Conservation (phyloP, 495 filamentous ascomycete species). For the Beverwykella pulmonaria region DNA sequence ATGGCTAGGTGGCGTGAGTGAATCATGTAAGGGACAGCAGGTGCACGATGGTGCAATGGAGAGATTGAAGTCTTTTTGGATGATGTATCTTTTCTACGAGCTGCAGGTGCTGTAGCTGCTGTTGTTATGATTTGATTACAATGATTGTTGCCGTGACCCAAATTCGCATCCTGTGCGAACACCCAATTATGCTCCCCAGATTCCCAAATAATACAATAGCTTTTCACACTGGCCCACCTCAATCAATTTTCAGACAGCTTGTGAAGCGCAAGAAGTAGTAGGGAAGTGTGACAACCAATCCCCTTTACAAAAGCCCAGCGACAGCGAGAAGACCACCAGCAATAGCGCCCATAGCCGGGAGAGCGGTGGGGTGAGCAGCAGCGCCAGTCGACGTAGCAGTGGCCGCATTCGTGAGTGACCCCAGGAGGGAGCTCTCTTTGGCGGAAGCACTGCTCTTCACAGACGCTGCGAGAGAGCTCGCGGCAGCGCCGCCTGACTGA, state of each 20-base stretch:
- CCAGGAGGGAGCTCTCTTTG: neutral
- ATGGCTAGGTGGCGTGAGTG: too few relatives aligned
- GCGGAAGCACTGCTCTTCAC: neutral
- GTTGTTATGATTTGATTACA: too few relatives aligned
- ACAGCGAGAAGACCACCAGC: slow-evolving; percentile 21
- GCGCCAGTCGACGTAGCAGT: neutral
- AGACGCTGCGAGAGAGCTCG: neutral
- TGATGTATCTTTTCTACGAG: too few relatives aligned
- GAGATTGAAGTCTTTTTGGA: too few relatives aligned
- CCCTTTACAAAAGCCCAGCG: slow-evolving; percentile 31
- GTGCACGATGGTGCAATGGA: neutral
- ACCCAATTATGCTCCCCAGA: too few relatives aligned
- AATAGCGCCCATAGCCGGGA: slow-evolving; percentile 21
- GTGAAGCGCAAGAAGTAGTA: neutral
- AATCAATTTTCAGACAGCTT: too few relatives aligned
- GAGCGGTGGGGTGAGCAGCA: slow-evolving; percentile 12
- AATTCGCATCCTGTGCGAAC: too few relatives aligned
- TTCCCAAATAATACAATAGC: too few relatives aligned
- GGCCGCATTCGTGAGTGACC: neutral
- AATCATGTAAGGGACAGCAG: too few relatives aligned
- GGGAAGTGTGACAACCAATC: neutral
- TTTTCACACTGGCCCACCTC: too few relatives aligned
- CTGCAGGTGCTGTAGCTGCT: too few relatives aligned
- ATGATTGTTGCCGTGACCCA: too few relatives aligned
- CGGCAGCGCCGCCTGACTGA: neutral